These are phyloP conservation scores for Aureobasidium sp. DNA, from an alignment of 2,329 filamentous ascomycete species.

Conservation along the genomic window DNA sequence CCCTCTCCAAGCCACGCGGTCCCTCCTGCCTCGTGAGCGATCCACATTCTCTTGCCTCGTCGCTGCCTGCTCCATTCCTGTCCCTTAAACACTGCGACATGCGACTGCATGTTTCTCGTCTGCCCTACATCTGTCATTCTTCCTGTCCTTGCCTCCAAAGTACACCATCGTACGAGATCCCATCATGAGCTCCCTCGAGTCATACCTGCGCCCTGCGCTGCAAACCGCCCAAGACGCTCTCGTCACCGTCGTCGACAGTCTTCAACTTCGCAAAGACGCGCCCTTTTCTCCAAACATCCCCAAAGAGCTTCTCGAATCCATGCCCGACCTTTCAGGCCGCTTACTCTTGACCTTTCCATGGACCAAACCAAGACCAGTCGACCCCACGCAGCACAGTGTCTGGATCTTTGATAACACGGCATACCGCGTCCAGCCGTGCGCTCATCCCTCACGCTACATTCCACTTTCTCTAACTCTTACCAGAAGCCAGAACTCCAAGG, in stretches of 20 bases:
- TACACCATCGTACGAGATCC: neutral
- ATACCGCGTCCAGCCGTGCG: conserved; percentile 42
- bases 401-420: conserved; percentile 92
- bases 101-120: neutral
- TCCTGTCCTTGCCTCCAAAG: neutral
- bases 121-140: neutral
- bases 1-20: neutral
- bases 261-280: conserved; percentile 19
- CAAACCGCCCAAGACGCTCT: conserved; percentile 3
- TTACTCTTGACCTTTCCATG: conserved; percentile 3
- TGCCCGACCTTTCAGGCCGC: conserved; percentile 25
- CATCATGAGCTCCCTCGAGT: neutral
- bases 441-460: neutral
- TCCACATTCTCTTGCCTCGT: neutral
- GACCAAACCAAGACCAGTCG: conserved; percentile 36
- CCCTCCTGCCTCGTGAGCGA: neutral
- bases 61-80: neutral
- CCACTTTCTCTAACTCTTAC: neutral
- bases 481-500: neutral
- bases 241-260: conserved; percentile 5
- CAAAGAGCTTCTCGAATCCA: conserved; percentile 25
- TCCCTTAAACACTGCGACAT: neutral
- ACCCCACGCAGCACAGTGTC: conserved; percentile 60
- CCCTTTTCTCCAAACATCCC: conserved; percentile 28
- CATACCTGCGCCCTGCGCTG: neutral